Base-by-base conservation (phyloP, 2,329 filamentous ascomycete species). In the Sclerotinia glacialis region DNA sequence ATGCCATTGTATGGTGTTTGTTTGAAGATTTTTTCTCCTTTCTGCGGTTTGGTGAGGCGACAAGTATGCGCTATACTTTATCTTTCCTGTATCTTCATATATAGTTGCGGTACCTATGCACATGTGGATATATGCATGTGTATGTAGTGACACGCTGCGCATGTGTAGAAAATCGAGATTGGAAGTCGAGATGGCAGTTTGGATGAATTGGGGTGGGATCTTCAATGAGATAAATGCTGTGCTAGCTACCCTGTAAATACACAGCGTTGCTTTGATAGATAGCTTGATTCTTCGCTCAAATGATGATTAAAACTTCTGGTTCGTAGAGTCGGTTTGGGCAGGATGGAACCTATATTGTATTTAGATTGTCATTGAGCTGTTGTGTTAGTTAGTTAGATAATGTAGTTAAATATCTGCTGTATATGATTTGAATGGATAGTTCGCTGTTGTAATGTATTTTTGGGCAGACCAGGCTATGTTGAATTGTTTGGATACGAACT, bases 141-240 rank as follows among this genome's bases (percentile, higher is more conserved):
- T 40, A 26, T 49, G 58, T 23, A 12, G 44, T 40, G 49, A 12
- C n/a, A 23, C 31, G 46, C 5, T 49, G 4, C n/a, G 37, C n/a
- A 61, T 61, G 14, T 61, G 31, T 37, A 8, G 44, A 49, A 37
- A 49, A 23, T 8, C n/a, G 28, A 61, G 44, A 49, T 61, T 26
- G 58, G 44, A 49, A 61, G n/a, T 49, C 21, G n/a, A 26, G 11
- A 2, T 37, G 7, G 21, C 23, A 7, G 12, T 60, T 18, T 49
- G 21, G 42, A 23, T 47, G 21, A 34, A 49, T 37, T n/a, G 11
- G 44, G 42, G 23, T 34, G 40, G 6, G 14, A 40, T 37, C 31
- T 9, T 55, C 31, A 3, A 46, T 46, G 21, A 46, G 26, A 34
- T 59, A n/a, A 9, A 46, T 31, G 26, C 11, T n/a, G 26, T 34